Evolutionary conservation across 1,139 yeast species (phyloP), one percentile per base, ranked within the genome.

Genomic region (Saccharomyces hybrid): DNA sequence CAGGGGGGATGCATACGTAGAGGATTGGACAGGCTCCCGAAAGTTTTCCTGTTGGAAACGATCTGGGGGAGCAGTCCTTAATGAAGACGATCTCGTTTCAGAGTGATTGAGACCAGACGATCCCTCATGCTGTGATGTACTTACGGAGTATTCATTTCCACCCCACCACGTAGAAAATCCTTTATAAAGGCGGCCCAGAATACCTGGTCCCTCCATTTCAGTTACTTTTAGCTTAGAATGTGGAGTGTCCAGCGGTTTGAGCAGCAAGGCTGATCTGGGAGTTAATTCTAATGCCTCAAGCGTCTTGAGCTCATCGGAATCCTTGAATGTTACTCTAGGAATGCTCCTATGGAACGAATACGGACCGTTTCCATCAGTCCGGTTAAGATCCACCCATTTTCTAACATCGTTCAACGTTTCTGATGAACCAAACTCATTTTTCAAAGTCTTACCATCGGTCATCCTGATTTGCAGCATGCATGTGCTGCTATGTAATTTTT

Each of bases 231-330:
- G 42, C 2, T 54, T 52, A 7, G 52, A 55, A n/a, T 46, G 28
- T 6, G 51, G 53, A 7, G 52, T 55, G 67, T 47, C 63, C 28
- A 66, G 38, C 2, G 88, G 88, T 62, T 83, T 83, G 58, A 86
- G 72, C 42, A 83, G 80, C 48, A 86, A 68, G 0, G 84, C 86
- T 11, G 88, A 81, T 52, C 90, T 73, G 1, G 91, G 91, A 16
- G 76, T 71, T 55, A 86, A 71, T 4, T 76, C 79, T 51, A 86
- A 72, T 5, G 73, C 75, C 21, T 60, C 64, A 48, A 86, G 71
- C 2, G 79, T 69, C 50, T 65, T 64, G 52, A 74, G 73, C 64
- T 84, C 89, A 52, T 84, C 84, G 12, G 75, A 73, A 11, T 76
- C 78, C 3, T 77, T 71, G 60, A 75, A 78, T 1, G 74, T 70